Base-by-base conservation (phyloP, 2,329 filamentous ascomycete genomes). In the Phaeomoniella chlamydospora region DNA sequence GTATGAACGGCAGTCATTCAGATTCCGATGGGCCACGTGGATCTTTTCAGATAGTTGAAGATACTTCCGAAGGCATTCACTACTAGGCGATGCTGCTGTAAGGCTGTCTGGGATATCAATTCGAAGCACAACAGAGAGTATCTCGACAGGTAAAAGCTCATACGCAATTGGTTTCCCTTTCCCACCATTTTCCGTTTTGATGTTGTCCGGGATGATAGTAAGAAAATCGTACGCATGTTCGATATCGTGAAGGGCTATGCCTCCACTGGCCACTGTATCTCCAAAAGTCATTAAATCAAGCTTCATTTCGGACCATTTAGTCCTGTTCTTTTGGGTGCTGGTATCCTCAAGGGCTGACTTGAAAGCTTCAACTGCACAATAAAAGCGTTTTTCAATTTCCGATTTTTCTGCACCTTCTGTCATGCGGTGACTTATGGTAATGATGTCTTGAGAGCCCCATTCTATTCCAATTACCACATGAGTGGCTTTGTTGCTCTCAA, bases 151-250 rank as follows among this genome's bases (percentile, higher is more conserved):
- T 13, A 53, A 36, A 2, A 54, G 40, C 2, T 40, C 43, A 33
- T 52, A 52, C 3, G 34, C 18, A 10, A 52, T 29, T 13, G 47
- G 48, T 15, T 39, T 40, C 16, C 49, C 50, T 37, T 45, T 48
- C 2, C 48, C 49, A 15, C 18, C 31, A 29, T 49, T 47, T 2
- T 38, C 37, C 12, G 38, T 31, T 12, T 37, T 42, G 17, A 48
- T 37, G 15, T 49, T 36, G 9, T 38, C 12, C 33, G 45, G 46
- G 10, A 50, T 18, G 10, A 47, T 35, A 5, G 29, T 19, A 3
- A 51, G 35, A 38, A 49, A 49, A 3, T 45, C 33, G 31, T 38
- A 42, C 3, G 42, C 47, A 13, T 43, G 41, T 36, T 45, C 37
- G 16, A 49, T 30, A 32, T 44, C 37, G 2, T 34, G 19, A 36